These are phyloP conservation scores for Phytophthora palmivora DNA, from an alignment of 352 stramenopile genomes.

Conservation along the genomic window DNA sequence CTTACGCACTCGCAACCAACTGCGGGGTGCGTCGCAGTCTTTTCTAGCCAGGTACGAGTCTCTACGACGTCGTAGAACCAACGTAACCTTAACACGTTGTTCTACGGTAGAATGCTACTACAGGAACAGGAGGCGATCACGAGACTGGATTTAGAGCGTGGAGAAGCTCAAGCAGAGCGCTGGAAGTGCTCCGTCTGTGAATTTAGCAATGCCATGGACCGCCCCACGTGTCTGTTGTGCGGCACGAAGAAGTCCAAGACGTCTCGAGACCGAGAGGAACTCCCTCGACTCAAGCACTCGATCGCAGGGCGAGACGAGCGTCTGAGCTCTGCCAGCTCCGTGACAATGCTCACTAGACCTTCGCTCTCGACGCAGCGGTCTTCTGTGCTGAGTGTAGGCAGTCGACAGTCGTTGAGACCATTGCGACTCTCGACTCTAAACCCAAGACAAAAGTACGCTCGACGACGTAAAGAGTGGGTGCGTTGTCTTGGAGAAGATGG, in stretches of 20 bases:
- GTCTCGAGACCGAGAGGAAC: constrained; percentile 25
- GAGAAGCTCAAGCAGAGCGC: constrained; percentile 61
- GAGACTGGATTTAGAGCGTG: constrained; percentile 76
- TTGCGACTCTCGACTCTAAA: constrained; percentile 72
- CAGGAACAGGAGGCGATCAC: constrained; percentile 70
- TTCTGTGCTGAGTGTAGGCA: constrained; percentile 29
- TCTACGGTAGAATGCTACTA: constrained; percentile 50
- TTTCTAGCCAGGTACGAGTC: constrained; percentile 50
- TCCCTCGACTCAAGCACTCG: constrained; percentile 37
- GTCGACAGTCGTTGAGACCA: constrained; percentile 25
- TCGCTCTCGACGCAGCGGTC: constrained; percentile 26
- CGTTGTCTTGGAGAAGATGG: constrained; percentile 68
- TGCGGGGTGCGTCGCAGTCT: constrained; percentile 44
- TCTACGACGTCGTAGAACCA: background rate
- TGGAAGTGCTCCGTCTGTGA: constrained; percentile 85
- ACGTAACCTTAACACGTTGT: constrained; percentile 8
- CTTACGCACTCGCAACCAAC: constrained; percentile 55
- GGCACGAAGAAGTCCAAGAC: constrained; percentile 68
- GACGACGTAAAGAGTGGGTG: constrained; percentile 85
- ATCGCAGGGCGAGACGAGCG: constrained; percentile 38
- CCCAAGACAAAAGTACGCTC: constrained; percentile 75
- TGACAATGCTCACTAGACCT: constrained; percentile 35
- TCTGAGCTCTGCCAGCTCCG: constrained; percentile 33
- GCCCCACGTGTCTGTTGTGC: constrained; percentile 67
- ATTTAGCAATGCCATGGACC: constrained; percentile 78